Conservation (phyloP, 2,329 filamentous ascomycete genomes). For the Trichoderma atroviride region DNA sequence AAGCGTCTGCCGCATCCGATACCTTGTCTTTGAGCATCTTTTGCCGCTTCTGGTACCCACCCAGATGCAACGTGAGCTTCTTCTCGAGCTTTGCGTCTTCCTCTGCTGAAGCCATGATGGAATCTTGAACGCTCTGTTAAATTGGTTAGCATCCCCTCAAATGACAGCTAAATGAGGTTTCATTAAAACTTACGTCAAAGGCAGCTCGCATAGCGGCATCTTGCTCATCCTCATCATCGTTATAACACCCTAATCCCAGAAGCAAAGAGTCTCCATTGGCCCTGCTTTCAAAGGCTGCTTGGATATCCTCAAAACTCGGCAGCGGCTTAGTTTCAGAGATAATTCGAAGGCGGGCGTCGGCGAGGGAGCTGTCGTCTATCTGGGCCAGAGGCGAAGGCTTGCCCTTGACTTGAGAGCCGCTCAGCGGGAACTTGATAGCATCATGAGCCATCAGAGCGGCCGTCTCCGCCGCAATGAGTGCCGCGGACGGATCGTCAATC, state of each 20-base stretch:
- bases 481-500: constrained; percentile 65
- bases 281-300: constrained; percentile 56
- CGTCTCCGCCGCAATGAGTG: constrained; percentile 74
- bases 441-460: constrained; percentile 82
- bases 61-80: constrained; percentile 83
- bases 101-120: constrained; percentile 73
- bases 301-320: constrained; percentile 54
- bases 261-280: constrained; percentile 61
- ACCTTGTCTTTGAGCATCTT: constrained; percentile 82
- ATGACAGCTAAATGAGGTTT: too few relatives aligned
- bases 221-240: constrained; percentile 72
- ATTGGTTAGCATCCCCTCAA: neutral
- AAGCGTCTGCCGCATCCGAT: constrained; percentile 69
- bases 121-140: constrained; percentile 67
- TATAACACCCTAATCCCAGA: constrained; percentile 79
- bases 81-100: constrained; percentile 88
- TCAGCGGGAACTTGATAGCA: constrained; percentile 72
- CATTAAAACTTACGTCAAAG: constrained; percentile 74
- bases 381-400: constrained; percentile 60
- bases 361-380: constrained; percentile 72
- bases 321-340: constrained; percentile 65
- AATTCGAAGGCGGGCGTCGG: constrained; percentile 76
- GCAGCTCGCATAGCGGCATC: constrained; percentile 65
- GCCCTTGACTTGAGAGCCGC: constrained; percentile 66
- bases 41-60: constrained; percentile 86